Conservation (phyloP, 768 basidiomycete species). For the Russula griseocarnosa region DNA sequence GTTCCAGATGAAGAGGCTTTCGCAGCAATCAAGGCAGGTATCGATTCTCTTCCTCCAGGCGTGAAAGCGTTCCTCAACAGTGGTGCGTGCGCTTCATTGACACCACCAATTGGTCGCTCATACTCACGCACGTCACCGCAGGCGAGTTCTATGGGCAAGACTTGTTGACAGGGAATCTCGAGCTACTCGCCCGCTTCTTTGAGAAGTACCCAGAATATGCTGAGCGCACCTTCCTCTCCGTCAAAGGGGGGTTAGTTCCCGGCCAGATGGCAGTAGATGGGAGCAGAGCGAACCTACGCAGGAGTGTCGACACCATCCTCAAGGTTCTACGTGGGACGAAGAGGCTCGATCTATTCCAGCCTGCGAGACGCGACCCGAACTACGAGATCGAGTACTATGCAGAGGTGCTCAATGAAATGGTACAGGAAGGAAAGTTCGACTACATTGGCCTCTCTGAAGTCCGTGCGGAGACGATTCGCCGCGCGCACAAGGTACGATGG, state of each 20-base stretch:
- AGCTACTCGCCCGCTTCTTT: conserved; percentile 49
- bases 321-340: conserved; percentile 47
- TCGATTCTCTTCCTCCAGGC: conserved; percentile 43
- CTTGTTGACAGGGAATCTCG: conserved; percentile 42
- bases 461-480: conserved; percentile 44
- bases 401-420: conserved; percentile 41
- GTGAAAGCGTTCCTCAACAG: conserved; percentile 50
- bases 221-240: conserved; percentile 46
- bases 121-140: conserved; percentile 12
- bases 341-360: conserved; percentile 57
- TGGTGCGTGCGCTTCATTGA: conserved; percentile 35
- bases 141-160: conserved; percentile 57
- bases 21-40: conserved; percentile 52
- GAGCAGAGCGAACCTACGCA: conserved; percentile 43
- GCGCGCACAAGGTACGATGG: conserved; percentile 33
- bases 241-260: conserved; percentile 39
- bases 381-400: conserved; percentile 47
- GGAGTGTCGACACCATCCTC: conserved; percentile 45
- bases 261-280: conserved; percentile 26
- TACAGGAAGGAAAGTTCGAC: conserved; percentile 54
- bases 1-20: conserved; percentile 58
- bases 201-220: conserved; percentile 42
- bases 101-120: not conserved
- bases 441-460: conserved; percentile 59
- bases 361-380: conserved; percentile 45